phyloP scores from a whole-genome alignment of 192 early-diverging fungal species.

The Blastocladiella britannica region DNA sequence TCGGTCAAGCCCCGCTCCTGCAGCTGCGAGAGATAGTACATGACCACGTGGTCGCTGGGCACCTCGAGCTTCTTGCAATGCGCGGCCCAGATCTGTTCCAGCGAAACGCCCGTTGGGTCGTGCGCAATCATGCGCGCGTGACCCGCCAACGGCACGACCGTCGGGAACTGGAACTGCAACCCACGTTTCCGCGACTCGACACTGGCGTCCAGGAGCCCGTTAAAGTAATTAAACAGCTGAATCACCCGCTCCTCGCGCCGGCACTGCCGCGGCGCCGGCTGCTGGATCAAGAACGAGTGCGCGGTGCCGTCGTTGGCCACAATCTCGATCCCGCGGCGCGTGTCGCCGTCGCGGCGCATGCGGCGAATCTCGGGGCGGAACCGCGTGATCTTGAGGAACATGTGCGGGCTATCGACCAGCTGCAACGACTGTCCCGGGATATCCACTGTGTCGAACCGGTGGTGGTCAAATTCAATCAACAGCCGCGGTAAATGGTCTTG shows the following conservation, averaged over 20 bases:
- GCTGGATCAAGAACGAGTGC: constrained; percentile 82
- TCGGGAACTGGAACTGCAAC: constrained; percentile 63
- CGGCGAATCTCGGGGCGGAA: constrained; percentile 82
- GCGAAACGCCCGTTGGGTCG: constrained; percentile 64
- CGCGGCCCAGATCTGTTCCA: constrained; percentile 86
- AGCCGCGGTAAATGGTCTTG: constrained; percentile 77
- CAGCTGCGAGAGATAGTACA: constrained; percentile 59
- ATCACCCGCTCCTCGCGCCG: constrained; percentile 87
- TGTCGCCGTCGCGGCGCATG: constrained; percentile 49
- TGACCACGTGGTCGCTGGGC: constrained; percentile 70
- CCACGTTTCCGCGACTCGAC: constrained; percentile 64
- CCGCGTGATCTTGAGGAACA: constrained; percentile 87
- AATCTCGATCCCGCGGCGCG: constrained; percentile 60
- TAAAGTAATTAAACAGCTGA: constrained; percentile 83
- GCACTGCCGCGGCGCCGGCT: constrained; percentile 69
- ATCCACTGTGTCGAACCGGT: constrained; percentile 98
- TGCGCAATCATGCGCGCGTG: constrained; percentile 84
- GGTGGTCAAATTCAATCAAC: constrained; percentile 93
- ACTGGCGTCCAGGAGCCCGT: constrained; percentile 59
- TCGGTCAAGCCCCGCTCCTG: constrained; percentile 33
- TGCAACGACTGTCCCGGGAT: constrained; percentile 91
- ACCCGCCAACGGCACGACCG: constrained; percentile 79
- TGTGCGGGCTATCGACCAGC: constrained; percentile 56
- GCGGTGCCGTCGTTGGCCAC: constrained; percentile 77
- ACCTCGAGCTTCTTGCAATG: constrained; percentile 51